Conservation (phyloP, 768 basidiomycete species). For the Lentinula lateritia region DNA sequence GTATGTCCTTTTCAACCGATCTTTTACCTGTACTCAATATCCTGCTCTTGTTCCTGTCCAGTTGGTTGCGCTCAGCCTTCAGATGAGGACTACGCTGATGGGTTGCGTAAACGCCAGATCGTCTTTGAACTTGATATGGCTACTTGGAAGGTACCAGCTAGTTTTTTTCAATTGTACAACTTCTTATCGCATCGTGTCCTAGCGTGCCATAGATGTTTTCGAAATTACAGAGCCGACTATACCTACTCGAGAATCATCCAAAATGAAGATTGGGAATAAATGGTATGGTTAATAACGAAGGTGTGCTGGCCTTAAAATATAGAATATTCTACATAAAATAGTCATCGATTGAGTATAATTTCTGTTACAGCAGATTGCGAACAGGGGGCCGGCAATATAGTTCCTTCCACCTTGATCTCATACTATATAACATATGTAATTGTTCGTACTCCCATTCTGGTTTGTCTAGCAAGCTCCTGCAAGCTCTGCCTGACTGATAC, state of each 20-base stretch:
- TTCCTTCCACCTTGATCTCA: no score
- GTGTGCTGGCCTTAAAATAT: background rate
- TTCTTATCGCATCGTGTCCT: background rate
- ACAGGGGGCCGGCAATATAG: no score
- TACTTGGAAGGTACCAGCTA: conserved; percentile 69
- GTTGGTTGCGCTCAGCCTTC: conserved; percentile 61
- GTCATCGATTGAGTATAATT: no score
- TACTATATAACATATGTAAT: no score
- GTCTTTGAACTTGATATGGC: conserved; percentile 90
- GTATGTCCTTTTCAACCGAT: conserved; percentile 29
- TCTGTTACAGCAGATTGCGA: no score
- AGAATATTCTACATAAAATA: background rate
- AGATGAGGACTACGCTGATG: conserved; percentile 55
- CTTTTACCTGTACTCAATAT: background rate
- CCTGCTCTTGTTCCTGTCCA: conserved; percentile 18
- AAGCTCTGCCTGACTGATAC: no score
- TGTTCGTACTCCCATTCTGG: no score
- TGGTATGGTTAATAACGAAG: conserved; percentile 59
- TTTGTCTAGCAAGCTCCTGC: no score
- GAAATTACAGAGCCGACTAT: conserved; percentile 72
- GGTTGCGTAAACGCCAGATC: conserved; percentile 74
- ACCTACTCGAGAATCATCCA: conserved; percentile 62
- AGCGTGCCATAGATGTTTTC: conserved; percentile 88
- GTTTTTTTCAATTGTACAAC: background rate
- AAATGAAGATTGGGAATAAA: conserved; percentile 52